Conservation (phyloP, 1,284 basidiomycete genomes). For the Boletellus sp. region DNA sequence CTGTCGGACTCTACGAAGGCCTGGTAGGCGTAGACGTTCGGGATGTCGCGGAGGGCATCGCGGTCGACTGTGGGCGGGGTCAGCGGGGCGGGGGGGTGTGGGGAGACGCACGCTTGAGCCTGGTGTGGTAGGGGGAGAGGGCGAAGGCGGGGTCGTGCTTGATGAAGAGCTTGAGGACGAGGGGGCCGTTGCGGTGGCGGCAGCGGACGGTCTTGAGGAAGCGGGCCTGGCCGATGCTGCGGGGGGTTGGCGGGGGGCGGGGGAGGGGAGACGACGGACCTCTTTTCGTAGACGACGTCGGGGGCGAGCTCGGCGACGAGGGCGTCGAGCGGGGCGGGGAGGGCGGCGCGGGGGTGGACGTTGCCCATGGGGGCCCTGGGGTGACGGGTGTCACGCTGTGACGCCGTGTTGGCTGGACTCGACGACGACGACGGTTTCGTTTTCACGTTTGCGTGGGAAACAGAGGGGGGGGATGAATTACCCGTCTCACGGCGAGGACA, state of each 20-base stretch:
- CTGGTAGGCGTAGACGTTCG: conserved; percentile 90
- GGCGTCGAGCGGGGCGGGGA: conserved; percentile 81
- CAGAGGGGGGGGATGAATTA: conserved; percentile 23
- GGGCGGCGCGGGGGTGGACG: conserved; percentile 58
- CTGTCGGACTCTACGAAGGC: conserved; percentile 93
- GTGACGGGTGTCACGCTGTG: not conserved
- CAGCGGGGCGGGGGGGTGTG: not conserved
- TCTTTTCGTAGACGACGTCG: conserved; percentile 88
- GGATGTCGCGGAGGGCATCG: conserved; percentile 80
- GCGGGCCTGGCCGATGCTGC: conserved; percentile 83
- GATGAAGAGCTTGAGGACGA: conserved; percentile 80
- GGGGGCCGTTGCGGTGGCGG: conserved; percentile 64
- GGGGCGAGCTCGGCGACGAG: conserved; percentile 84
- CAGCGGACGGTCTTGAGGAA: conserved; percentile 92
- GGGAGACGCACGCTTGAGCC: conserved; percentile 56
- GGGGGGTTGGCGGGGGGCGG: not conserved
- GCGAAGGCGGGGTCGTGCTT: conserved; percentile 70
- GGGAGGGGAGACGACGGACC: conserved; percentile 44
- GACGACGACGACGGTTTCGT: conserved; percentile 1
- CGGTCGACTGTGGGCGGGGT: conserved; percentile 61
- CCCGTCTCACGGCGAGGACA: conserved; percentile 19
- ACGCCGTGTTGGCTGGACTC: not conserved
- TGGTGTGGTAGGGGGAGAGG: conserved; percentile 57
- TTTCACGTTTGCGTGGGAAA: not conserved
- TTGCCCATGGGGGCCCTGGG: conserved; percentile 54